Base-by-base conservation (phyloP, 2,329 filamentous ascomycete species). In the Pseudopyrenochaeta lycopersici region DNA sequence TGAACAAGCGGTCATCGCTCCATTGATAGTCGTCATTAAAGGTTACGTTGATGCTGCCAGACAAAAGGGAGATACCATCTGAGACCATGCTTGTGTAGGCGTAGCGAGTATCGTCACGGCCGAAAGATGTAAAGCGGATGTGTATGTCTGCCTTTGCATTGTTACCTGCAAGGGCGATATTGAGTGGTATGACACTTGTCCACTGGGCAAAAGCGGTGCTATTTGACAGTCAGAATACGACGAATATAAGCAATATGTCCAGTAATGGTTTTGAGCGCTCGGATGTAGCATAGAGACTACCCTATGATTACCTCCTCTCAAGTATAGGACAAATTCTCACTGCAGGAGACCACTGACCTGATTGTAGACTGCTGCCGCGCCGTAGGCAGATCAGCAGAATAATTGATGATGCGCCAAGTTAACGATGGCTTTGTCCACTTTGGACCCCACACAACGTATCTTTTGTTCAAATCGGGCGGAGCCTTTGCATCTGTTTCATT, bases 21-120 rank as follows among this genome's bases (percentile, higher is more conserved):
- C 67, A 71, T 32, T 49, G 53, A 27, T 64, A 69, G 38, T 71
- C 63, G 23, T 71, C 65, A 29, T 72, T 72, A 41, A 72, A 68
- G 2, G 65, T 71, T 11, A 70, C 60, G 45, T 70, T 70, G 52
- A 72, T 67, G 11, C 65, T 56, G 2, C 69, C 68, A 1, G 65
- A 58, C 7, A 58, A 54, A 2, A 72, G 40, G 0, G 56, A 46
- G 10, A 57, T 30, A 15, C 67, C 67, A 20, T 70, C 65, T 1
- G 66, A 62, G 11, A 65, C 57, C 63, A 69, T 64, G 39, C 60
- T 63, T 6, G 67, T 71, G 35, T 53, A 60, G n/a, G 60, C 66
- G 32, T 70, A 70, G 7, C 49, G 56, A 12, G 54, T 60, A 39
- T 70, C 64, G 18, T 49, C 53, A 4, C 58, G 51, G 3, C 65